These are phyloP conservation scores for Leccinum ochraceum DNA, from an alignment of 768 basidiomycete genomes.

Conservation along the genomic window DNA sequence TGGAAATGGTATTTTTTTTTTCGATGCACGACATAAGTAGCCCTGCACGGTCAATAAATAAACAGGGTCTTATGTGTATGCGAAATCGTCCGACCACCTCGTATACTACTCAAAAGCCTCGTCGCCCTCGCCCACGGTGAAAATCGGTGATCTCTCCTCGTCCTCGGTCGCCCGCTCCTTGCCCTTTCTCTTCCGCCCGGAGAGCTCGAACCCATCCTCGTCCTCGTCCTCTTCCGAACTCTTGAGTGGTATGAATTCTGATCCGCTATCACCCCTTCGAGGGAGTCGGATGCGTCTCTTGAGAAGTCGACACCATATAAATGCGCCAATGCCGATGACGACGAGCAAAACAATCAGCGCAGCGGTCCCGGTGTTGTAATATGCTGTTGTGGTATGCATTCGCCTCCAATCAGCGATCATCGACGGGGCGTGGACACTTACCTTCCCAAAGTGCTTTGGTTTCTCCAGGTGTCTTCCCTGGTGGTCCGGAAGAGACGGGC, in stretches of 20 bases:
- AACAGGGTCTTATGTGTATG: background rate
- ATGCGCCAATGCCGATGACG: constrained; percentile 62
- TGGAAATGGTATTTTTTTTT: background rate
- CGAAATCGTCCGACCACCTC: constrained; percentile 23
- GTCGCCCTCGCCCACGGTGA: constrained; percentile 56
- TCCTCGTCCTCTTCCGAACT: constrained; percentile 35
- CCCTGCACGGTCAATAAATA: background rate
- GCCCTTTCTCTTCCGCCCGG: constrained; percentile 42
- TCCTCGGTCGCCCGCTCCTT: constrained; percentile 46
- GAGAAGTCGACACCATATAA: constrained; percentile 72
- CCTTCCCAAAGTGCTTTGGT: constrained; percentile 92
- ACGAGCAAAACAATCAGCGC: constrained; percentile 81
- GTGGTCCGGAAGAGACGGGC: constrained; percentile 35
- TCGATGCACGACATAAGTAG: background rate
- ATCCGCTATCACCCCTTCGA: constrained; percentile 25
- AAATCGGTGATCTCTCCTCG: constrained; percentile 43
- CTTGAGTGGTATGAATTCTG: constrained; percentile 76
- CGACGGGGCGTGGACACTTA: constrained; percentile 31
- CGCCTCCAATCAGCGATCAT: background rate
- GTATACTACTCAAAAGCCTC: constrained; percentile 31
- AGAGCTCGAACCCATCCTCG: constrained; percentile 44
- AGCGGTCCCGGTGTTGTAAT: constrained; percentile 91
- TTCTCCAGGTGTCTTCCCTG: constrained; percentile 68
- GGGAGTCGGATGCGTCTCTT: constrained; percentile 29
- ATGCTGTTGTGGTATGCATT: constrained; percentile 50